These are phyloP conservation scores for Rhododendron kiyosumense DNA, from an alignment of 148 eudicot genomes.

Conservation along the genomic window DNA sequence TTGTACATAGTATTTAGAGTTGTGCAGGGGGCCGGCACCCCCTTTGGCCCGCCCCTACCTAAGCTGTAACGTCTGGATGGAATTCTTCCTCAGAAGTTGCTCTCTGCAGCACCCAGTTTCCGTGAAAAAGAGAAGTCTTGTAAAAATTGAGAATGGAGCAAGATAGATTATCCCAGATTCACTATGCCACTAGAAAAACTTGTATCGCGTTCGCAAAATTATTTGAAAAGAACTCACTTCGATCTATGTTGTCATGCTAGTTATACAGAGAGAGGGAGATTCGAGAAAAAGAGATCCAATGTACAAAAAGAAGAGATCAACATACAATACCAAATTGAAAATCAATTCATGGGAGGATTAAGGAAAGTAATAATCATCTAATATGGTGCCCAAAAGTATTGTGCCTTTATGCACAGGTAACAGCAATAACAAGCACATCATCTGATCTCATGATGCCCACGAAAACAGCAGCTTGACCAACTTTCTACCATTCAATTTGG, in stretches of 20 bases:
- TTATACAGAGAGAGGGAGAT: background rate
- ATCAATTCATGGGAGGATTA: background rate
- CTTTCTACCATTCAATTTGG: background rate
- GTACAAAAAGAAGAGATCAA: background rate
- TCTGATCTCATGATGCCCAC: background rate
- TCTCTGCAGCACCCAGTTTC: background rate
- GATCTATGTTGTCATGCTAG: background rate
- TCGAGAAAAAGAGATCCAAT: background rate
- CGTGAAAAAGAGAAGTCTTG: background rate
- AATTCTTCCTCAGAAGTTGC: background rate
- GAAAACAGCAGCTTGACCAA: background rate
- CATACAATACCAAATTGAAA: background rate
- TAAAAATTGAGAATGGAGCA: background rate
- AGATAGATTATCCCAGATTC: background rate
- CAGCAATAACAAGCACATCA: background rate
- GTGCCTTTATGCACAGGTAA: background rate
- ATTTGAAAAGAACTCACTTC: background rate
- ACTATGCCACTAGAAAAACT: background rate
- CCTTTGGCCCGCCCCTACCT: background rate
- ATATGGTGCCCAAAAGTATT: background rate
- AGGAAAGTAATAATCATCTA: background rate
- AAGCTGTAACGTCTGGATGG: background rate
- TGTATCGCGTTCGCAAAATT: background rate
- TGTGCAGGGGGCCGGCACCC: too few relatives aligned
- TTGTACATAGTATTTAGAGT: background rate